These are phyloP conservation scores for Jatropha curcas DNA, from an alignment of 345 rosid species.

Conservation along the genomic window DNA sequence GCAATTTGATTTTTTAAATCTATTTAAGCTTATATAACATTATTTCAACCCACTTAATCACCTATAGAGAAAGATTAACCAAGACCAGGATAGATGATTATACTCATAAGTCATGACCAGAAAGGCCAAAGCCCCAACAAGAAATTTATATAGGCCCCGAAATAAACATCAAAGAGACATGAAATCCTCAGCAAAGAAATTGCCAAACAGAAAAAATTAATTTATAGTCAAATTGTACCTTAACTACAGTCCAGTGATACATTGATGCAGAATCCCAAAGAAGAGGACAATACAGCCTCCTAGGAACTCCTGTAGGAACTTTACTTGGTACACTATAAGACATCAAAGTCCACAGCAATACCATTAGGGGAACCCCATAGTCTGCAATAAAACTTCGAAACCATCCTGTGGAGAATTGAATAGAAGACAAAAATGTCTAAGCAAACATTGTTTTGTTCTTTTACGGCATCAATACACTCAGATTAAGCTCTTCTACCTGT, in stretches of 20 bases:
- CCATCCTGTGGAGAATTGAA: constrained; percentile 44
- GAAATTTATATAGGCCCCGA: neutral
- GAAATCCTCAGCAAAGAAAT: constrained; percentile 9
- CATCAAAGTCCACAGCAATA: constrained; percentile 61
- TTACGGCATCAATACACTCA: neutral
- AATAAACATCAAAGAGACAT: neutral
- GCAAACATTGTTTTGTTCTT: neutral
- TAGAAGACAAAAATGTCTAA: neutral
- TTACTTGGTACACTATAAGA: constrained; percentile 50
- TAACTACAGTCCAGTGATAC: constrained; percentile 79
- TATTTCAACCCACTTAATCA: neutral
- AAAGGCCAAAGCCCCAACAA: neutral
- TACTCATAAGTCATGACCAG: neutral
- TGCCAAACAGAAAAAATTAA: neutral
- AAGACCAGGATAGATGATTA: neutral
- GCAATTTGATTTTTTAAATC: constrained; percentile 21
- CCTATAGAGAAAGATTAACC: neutral
- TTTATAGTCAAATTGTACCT: constrained; percentile 34
- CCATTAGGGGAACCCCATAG: constrained; percentile 82
- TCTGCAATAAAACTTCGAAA: constrained; percentile 71
- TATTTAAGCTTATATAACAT: neutral
- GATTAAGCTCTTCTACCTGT: constrained; percentile 35
- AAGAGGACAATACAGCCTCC: constrained; percentile 71
- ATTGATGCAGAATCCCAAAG: constrained; percentile 76
- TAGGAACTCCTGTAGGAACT: constrained; percentile 60